Base-by-base conservation (phyloP, 2,329 filamentous ascomycete genomes). In the Claviceps arundinis region DNA sequence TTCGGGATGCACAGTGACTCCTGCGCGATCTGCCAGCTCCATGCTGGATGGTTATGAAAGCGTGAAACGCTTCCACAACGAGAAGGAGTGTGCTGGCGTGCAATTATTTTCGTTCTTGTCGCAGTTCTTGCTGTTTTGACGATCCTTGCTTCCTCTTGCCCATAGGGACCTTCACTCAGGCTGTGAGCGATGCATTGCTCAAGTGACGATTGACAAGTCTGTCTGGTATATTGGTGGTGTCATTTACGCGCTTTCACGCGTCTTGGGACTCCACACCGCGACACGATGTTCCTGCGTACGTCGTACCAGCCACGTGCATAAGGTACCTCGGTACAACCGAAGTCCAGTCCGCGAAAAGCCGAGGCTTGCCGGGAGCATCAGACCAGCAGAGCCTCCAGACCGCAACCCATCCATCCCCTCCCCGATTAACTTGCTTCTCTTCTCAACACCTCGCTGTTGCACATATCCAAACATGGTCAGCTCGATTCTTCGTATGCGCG, bases 1-100 rank as follows among this genome's bases (percentile, higher is more conserved):
- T 72, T 95, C 88, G 43, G 89, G 88, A 65, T 97, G 89, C 52
- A 97, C 86, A 54, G 85, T 75, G 64, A 82, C 80, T 58, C 67
- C 70, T 52, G 67, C 65, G 53, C 67, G 72, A 49, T 80, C 77
- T 57, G 64, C 65, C 54, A 71, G 61, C 65, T 82, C 79, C 80
- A 84, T 83, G 51, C 50, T 60, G 46, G 45, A 38, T 22, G 14
- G 5, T 14, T 30, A 16, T 41, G 16, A 2, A 13, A 40, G 4
- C 34, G 38, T 19, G 17, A 49, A 42, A 26, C 34, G 13, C 34
- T 22, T 47, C n/a, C 30, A 42, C n/a, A 19, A 37, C 26, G 37
- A 44, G 30, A 19, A 19, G n/a, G n/a, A 8, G 24, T 11, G 6
- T 40, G 24, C 17, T 40, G 42, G 38, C 19, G 30, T 43, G 38